phyloP scores from a whole-genome alignment of 345 rosid species.

The Laguncularia racemosa region DNA sequence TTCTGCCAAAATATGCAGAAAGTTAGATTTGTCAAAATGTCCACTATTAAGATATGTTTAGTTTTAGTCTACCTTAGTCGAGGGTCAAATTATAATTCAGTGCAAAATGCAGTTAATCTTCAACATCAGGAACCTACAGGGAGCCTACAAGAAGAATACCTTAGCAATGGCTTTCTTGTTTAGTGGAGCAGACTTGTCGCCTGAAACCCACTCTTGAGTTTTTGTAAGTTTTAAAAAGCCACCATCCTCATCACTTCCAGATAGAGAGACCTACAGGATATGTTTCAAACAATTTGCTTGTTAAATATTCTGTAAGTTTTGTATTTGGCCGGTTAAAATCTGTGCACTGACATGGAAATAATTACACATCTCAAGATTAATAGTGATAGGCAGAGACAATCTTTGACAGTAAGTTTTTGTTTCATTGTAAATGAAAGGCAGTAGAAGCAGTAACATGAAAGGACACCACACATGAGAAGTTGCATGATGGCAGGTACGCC shows the following conservation, averaged over 20 bases:
- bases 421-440: no score
- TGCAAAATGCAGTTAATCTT: background rate
- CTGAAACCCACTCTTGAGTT: constrained; percentile 66
- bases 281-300: background rate
- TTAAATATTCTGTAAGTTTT: background rate
- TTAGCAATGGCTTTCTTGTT: constrained; percentile 63
- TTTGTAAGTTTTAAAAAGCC: constrained; percentile 74
- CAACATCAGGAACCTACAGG: constrained; percentile 1
- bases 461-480: no score
- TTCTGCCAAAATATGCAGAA: constrained; percentile 37
- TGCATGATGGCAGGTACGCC: no score
- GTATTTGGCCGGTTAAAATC: background rate
- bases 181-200: constrained; percentile 61
- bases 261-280: constrained; percentile 25
- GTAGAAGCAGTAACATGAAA: no score
- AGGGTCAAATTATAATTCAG: background rate
- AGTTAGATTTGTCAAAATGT: background rate
- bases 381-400: no score
- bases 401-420: no score
- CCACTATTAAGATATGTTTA: background rate
- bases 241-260: constrained; percentile 23
- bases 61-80: background rate
- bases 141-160: constrained; percentile 24
- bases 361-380: no score
- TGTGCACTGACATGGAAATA: no score